phyloP scores from a whole-genome alignment of 2,329 filamentous ascomycete species.

The Seiridium unicorne region DNA sequence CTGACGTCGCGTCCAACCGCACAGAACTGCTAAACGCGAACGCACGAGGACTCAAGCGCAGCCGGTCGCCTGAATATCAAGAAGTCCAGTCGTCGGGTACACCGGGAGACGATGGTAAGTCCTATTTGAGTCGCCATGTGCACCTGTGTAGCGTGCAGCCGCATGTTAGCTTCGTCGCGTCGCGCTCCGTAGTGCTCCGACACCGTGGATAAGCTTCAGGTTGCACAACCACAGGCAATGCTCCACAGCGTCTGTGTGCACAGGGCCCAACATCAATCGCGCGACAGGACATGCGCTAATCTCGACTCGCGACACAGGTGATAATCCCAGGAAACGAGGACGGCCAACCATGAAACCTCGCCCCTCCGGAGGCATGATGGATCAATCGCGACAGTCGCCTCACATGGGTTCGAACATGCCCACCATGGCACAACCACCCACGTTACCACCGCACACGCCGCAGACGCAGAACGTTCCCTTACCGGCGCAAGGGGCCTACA shows the following conservation, averaged over 20 bases:
- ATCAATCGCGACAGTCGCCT: conserved; percentile 54
- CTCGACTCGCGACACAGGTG: conserved; percentile 29
- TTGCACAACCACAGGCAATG: conserved; percentile 4
- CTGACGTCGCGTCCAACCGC: conserved; percentile 8
- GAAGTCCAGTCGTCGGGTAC: conserved; percentile 51
- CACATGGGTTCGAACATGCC: conserved; percentile 30
- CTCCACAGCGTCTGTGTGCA: conserved; percentile 17
- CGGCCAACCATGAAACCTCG: conserved; percentile 60
- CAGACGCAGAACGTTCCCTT: conserved; percentile 48
- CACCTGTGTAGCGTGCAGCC: conserved; percentile 8
- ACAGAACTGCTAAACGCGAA: conserved; percentile 51
- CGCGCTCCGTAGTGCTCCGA: not conserved
- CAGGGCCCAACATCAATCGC: conserved; percentile 23
- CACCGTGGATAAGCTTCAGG: conserved; percentile 4
- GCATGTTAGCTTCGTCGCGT: conserved; percentile 6
- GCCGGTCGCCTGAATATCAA: conserved; percentile 71
- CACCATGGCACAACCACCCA: conserved; percentile 24
- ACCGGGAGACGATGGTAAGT: conserved; percentile 75
- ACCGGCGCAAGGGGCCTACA: conserved; percentile 40
- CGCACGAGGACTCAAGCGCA: conserved; percentile 74
- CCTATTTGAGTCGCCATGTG: conserved; percentile 24
- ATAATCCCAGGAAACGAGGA: conserved; percentile 55
- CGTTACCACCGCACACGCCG: conserved; percentile 51
- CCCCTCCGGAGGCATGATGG: conserved; percentile 48
- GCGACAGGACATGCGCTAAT: conserved; percentile 24